Conservation (phyloP, 495 filamentous ascomycete species). For the Penicillium riverlandense region DNA sequence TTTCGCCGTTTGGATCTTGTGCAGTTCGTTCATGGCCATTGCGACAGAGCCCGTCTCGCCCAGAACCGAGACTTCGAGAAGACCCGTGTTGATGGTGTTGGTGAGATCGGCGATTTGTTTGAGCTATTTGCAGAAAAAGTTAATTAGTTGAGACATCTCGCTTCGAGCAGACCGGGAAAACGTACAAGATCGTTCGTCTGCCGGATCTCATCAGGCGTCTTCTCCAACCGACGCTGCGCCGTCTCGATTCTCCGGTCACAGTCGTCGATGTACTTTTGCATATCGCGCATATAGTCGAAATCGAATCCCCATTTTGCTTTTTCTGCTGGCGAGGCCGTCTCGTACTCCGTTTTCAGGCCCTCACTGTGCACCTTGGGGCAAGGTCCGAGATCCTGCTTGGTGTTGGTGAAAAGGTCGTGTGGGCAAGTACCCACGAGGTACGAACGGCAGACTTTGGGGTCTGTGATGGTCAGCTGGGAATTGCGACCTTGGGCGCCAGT, state of each 20-base stretch:
- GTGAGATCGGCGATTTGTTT: conserved; percentile 82
- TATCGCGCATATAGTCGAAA: conserved; percentile 91
- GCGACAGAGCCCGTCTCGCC: conserved; percentile 76
- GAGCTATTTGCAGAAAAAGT: conserved; percentile 34
- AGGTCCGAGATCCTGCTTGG: conserved; percentile 90
- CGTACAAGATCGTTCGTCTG: conserved; percentile 82
- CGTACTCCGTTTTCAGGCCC: conserved; percentile 81
- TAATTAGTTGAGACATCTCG: background rate
- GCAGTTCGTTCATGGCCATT: conserved; percentile 76
- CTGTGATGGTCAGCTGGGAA: conserved; percentile 77
- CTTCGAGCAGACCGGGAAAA: background rate
- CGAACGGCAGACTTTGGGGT: conserved; percentile 90
- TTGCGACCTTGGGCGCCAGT: conserved; percentile 61
- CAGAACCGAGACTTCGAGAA: conserved; percentile 79
- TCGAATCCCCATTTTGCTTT: conserved; percentile 82
- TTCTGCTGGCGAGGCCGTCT: conserved; percentile 55
- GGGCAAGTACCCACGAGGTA: conserved; percentile 93
- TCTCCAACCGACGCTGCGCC: conserved; percentile 85
- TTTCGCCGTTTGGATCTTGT: conserved; percentile 72
- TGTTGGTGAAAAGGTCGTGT: conserved; percentile 99
- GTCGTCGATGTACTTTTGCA: conserved; percentile 92
- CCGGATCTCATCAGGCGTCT: conserved; percentile 94
- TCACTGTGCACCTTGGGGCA: conserved; percentile 90
- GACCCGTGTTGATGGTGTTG: conserved; percentile 70
- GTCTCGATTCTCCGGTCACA: conserved; percentile 91